Evolutionary conservation across 2,329 filamentous ascomycete genomes (phyloP).

Genomic region (Aspergillus melleus): DNA sequence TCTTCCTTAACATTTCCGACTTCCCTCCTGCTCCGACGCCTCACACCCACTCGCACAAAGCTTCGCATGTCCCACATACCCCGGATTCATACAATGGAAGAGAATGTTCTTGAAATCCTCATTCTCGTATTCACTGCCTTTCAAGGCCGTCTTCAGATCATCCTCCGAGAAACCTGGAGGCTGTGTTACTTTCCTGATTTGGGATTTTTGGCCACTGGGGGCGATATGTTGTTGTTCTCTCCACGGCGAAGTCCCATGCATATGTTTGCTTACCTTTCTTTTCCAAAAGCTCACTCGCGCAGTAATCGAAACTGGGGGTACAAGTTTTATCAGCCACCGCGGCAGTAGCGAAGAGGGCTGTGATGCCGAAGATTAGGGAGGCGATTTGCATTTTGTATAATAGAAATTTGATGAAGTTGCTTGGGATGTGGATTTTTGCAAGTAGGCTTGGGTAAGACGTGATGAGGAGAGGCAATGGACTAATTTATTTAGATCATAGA

Average conservation of each 20-base stretch:
- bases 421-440: too few relatives aligned
- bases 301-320: conserved; percentile 39
- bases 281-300: conserved; percentile 28
- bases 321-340: conserved; percentile 31
- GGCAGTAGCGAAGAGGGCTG: conserved; percentile 18
- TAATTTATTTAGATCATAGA: too few relatives aligned
- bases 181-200: too few relatives aligned
- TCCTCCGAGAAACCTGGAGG: conserved; percentile 28
- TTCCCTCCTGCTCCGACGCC: conserved; percentile 28
- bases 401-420: neutral
- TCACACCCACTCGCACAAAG: conserved; percentile 31
- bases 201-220: too few relatives aligned
- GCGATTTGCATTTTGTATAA: conserved; percentile 25
- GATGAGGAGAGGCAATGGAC: too few relatives aligned
- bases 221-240: neutral
- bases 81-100: conserved; percentile 37
- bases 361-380: conserved; percentile 19
- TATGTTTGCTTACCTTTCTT: conserved; percentile 27
- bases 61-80: conserved; percentile 33
- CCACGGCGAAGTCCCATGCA: too few relatives aligned
- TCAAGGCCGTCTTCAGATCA: conserved; percentile 28
- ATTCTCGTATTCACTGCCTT: conserved; percentile 28
- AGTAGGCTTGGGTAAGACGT: too few relatives aligned
- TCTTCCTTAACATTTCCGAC: conserved; percentile 22
- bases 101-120: conserved; percentile 30